These are phyloP conservation scores for Agapanthus africanus DNA, from an alignment of 106 monocot genomes.

Conservation along the genomic window DNA sequence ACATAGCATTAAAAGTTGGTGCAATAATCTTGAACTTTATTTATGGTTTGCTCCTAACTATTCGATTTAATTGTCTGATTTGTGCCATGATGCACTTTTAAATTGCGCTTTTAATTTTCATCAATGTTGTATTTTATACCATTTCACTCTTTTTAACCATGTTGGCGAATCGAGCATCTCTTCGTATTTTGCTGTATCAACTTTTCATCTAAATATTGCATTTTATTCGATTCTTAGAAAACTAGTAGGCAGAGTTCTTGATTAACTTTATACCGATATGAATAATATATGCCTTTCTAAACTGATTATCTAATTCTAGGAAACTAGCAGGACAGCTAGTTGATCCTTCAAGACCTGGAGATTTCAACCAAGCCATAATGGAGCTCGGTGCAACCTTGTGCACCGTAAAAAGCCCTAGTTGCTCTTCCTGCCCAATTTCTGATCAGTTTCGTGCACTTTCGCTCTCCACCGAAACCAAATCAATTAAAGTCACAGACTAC, in stretches of 20 bases:
- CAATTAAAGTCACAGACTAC: slow-evolving; percentile 63
- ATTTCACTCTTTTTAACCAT: too few species aligned
- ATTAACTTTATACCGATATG: slow-evolving; percentile 70
- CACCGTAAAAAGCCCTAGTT: slow-evolving; percentile 47
- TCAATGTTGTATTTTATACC: too few species aligned
- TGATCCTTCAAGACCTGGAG: slow-evolving; percentile 81
- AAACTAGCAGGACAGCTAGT: slow-evolving; percentile 73
- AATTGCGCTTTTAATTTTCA: too few species aligned
- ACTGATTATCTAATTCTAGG: slow-evolving; percentile 71
- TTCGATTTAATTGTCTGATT: too few species aligned
- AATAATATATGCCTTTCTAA: slow-evolving; percentile 96
- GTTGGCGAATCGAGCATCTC: too few species aligned
- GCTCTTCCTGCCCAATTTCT: slow-evolving; percentile 75
- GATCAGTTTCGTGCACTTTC: slow-evolving; percentile 55
- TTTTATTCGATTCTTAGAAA: slow-evolving; percentile 58
- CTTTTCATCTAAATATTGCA: too few species aligned
- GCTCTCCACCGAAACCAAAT: slow-evolving; percentile 35
- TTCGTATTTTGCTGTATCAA: too few species aligned
- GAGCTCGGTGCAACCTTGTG: slow-evolving; percentile 92
- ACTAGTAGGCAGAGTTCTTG: slow-evolving; percentile 71
- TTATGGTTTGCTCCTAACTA: too few species aligned
- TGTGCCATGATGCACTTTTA: too few species aligned
- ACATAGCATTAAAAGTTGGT: too few species aligned
- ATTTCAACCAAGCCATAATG: slow-evolving; percentile 96
- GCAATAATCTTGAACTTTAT: too few species aligned